Conservation (phyloP, 768 basidiomycete species). For the Pholiota conissans region DNA sequence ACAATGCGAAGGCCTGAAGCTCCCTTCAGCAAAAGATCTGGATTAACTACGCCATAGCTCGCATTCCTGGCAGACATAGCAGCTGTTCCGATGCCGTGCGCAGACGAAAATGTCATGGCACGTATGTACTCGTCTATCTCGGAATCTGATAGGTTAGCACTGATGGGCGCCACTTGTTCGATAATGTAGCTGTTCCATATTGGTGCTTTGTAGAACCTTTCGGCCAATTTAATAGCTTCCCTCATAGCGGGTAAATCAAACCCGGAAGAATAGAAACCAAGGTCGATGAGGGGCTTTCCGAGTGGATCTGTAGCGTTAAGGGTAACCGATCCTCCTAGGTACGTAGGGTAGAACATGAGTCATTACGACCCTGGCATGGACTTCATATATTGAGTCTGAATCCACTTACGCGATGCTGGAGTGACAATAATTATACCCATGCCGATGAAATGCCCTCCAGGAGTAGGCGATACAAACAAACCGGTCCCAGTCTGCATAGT, state of each 20-base stretch:
- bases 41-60: conserved; percentile 30
- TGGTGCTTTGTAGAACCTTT: conserved; percentile 12
- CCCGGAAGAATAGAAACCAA: conserved; percentile 8
- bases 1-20: conserved; percentile 29
- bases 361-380: too few species aligned
- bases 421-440: conserved; percentile 2
- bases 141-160: conserved; percentile 15
- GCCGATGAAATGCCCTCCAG: background rate
- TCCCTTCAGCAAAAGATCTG: conserved; percentile 29
- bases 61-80: conserved; percentile 25
- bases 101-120: conserved; percentile 14
- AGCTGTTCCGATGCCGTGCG: conserved; percentile 31
- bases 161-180: conserved; percentile 8
- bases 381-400: background rate
- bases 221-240: conserved; percentile 14
- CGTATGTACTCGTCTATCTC: conserved; percentile 23
- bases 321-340: conserved; percentile 5
- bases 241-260: conserved; percentile 16
- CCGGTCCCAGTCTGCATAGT: background rate
- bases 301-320: background rate
- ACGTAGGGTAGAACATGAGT: too few species aligned
- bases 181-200: conserved; percentile 19
- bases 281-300: conserved; percentile 3
- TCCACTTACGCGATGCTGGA: conserved; percentile 2
- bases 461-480: background rate